Conservation (phyloP, 1,139 yeast species). For the Suhomyces kunorum region DNA sequence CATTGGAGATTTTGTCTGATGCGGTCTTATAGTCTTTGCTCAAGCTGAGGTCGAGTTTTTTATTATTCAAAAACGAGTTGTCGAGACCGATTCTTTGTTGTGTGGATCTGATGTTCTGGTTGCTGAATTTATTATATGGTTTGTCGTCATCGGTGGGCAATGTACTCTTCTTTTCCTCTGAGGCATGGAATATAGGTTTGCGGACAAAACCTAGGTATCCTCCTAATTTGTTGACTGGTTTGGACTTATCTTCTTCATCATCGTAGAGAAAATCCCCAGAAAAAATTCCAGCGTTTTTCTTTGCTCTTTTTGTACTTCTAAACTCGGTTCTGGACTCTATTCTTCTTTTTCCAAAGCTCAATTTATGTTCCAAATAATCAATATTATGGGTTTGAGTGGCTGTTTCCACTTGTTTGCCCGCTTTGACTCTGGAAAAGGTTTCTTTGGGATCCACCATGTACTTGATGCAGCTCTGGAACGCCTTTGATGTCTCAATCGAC, state of each 20-base stretch:
- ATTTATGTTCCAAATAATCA: slow-evolving; percentile 29
- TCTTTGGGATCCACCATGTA: slow-evolving; percentile 47
- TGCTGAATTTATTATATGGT: slow-evolving; percentile 17
- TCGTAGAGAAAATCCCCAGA: slow-evolving; percentile 44
- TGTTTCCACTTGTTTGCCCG: slow-evolving; percentile 35
- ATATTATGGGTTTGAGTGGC: slow-evolving; percentile 45
- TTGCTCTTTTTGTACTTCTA: slow-evolving; percentile 19
- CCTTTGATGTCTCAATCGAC: slow-evolving; percentile 39
- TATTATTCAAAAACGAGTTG: slow-evolving; percentile 20
- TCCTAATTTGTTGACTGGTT: slow-evolving; percentile 21
- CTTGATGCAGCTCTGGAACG: slow-evolving; percentile 34
- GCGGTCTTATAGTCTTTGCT: slow-evolving; percentile 32
- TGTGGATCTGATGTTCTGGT: slow-evolving; percentile 17
- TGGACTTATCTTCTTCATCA: slow-evolving; percentile 13
- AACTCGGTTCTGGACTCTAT: slow-evolving; percentile 1
- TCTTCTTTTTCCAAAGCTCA: slow-evolving; percentile 20
- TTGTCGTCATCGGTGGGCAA: slow-evolving; percentile 20
- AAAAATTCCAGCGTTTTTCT: slow-evolving; percentile 28
- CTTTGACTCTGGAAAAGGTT: slow-evolving; percentile 24
- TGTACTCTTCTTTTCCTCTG: not conserved
- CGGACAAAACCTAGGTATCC: slow-evolving; percentile 37
- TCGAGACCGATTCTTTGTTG: slow-evolving; percentile 23
- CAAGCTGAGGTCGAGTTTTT: slow-evolving; percentile 23
- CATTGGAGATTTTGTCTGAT: slow-evolving; percentile 28
- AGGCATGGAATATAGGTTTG: slow-evolving; percentile 28